These are phyloP conservation scores for Tinospora cordifolia DNA, from an alignment of 164 flowering plant species.

Conservation along the genomic window DNA sequence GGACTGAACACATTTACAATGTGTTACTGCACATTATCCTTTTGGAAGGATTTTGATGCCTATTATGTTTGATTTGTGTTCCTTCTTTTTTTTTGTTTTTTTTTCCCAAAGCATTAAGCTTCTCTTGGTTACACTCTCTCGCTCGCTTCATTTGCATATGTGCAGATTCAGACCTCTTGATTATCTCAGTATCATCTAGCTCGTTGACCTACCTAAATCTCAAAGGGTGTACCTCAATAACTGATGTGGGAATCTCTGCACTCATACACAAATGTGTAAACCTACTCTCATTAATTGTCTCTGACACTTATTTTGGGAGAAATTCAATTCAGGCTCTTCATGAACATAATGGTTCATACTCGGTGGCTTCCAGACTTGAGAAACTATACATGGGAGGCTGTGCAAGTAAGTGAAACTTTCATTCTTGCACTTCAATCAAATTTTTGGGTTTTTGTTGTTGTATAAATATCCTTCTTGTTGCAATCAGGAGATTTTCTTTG, in stretches of 20 bases:
- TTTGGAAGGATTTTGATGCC: not conserved
- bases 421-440: no score
- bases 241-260: conserved; percentile 56
- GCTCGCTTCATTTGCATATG: not conserved
- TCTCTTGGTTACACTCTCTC: no score
- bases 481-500: no score
- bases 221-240: conserved; percentile 54
- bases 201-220: conserved; percentile 50
- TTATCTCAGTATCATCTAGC: conserved; percentile 33
- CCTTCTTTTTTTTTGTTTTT: not conserved
- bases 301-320: conserved; percentile 60
- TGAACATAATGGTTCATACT: conserved; percentile 20
- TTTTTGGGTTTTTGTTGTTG: no score
- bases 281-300: conserved; percentile 45
- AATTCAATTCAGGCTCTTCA: conserved; percentile 43
- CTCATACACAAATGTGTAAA: conserved; percentile 36
- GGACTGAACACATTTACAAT: not conserved
- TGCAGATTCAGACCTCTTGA: conserved; percentile 54
- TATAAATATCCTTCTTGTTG: no score
- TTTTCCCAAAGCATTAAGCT: no score
- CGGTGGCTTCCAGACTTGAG: conserved; percentile 43
- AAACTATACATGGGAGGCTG: conserved; percentile 64
- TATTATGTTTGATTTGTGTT: conserved; percentile 5
- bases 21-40: not conserved
- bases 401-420: conserved; percentile 36